Conservation (phyloP, 1,139 yeast species). For the Lodderomyces theae region DNA sequence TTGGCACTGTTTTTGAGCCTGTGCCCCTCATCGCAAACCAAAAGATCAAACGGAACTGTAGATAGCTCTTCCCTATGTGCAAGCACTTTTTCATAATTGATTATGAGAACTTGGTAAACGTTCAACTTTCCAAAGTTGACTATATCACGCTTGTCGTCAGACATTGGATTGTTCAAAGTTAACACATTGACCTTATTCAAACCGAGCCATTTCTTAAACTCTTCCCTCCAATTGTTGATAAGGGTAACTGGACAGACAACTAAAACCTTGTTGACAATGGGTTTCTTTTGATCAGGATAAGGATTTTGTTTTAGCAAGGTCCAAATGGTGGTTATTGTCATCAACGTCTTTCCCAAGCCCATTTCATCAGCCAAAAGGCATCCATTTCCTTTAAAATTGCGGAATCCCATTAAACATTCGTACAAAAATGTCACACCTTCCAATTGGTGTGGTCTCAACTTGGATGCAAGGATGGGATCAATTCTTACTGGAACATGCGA, state of each 20-base stretch:
- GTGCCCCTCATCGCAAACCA: conserved; percentile 96
- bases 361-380: conserved; percentile 92
- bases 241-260: conserved; percentile 92
- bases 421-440: conserved; percentile 82
- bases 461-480: conserved; percentile 59
- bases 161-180: conserved; percentile 47
- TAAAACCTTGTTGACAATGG: conserved; percentile 55
- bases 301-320: conserved; percentile 79
- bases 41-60: conserved; percentile 57
- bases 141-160: conserved; percentile 59
- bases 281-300: conserved; percentile 25
- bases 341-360: conserved; percentile 94
- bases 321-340: conserved; percentile 82
- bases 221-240: conserved; percentile 83
- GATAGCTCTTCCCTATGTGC: conserved; percentile 54
- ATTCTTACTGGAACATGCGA: conserved; percentile 55
- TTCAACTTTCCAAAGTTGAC: conserved; percentile 61
- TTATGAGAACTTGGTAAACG: conserved; percentile 77
- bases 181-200: conserved; percentile 57
- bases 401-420: conserved; percentile 73
- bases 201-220: conserved; percentile 89
- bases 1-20: conserved; percentile 69
- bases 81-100: conserved; percentile 83
- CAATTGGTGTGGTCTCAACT: conserved; percentile 76
- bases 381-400: conserved; percentile 57